Conservation (phyloP, 225 moss, liverwort and hornwort species). For the Pseudisothecium myosuroides region DNA sequence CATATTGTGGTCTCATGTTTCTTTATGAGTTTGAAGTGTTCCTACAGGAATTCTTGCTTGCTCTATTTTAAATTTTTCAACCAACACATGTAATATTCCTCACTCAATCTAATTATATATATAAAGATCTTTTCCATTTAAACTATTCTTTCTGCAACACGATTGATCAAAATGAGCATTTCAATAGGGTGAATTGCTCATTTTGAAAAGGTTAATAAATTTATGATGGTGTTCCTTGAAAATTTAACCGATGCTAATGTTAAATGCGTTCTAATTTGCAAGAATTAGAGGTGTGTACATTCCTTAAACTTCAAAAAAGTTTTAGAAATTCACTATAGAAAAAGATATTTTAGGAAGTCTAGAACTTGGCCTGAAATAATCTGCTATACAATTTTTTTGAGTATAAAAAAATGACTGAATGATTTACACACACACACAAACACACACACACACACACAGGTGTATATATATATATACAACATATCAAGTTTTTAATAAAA, state of each 20-base stretch:
- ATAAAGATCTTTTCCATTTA: no score
- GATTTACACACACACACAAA: no score
- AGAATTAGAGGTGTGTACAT: not conserved
- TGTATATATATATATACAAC: no score
- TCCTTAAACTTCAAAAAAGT: not conserved
- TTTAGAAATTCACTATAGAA: no score
- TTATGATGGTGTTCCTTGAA: not conserved
- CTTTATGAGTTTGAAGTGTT: not conserved
- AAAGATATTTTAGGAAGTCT: not conserved
- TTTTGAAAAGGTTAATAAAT: rapidly evolving
- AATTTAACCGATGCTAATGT: not conserved
- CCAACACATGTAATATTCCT: not conserved
- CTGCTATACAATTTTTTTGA: no score
- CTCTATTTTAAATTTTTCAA: not conserved
- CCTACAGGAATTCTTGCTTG: not conserved
- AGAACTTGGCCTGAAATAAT: no score
- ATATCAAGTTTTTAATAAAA: no score
- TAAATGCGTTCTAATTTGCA: not conserved
- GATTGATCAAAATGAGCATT: not conserved
- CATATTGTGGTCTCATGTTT: not conserved
- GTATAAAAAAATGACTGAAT: no score
- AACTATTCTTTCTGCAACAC: not conserved
- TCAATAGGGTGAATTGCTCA: not conserved
- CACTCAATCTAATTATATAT: not conserved
- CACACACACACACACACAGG: no score